Base-by-base conservation (phyloP, 2,329 filamentous ascomycete species). In the Xylariaceae sp. region DNA sequence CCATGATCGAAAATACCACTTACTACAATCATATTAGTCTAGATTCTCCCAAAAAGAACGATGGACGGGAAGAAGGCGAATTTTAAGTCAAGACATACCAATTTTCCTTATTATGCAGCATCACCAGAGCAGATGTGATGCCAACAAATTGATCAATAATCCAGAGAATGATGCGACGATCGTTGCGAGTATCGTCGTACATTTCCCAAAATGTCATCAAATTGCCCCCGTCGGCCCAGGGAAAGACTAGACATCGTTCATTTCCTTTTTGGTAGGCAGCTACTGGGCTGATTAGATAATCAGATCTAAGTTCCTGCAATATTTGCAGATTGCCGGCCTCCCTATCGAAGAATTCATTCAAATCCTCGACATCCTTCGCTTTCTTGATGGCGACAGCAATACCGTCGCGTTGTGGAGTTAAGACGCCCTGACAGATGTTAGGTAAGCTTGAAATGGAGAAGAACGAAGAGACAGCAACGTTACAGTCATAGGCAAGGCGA, bases 141-240 rank as follows among this genome's bases (percentile, higher is more conserved):
- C 45, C 45, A 3, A n/a, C 22, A 5, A 47, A 36, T 20, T 47
- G 35, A 3, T 7, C 16, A n/a, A 47, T 23, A 6, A 47, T 17
- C 45, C 45, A 47, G 16, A 5, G 23, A 2, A 47, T 8, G 33
- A 25, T 27, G 3, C 25, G 12, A 12, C 4, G 7, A 3, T 43
- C 19, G 10, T 16, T 5, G 34, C 41, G 22, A 6, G 35, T 22
- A 3, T n/a, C 22, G 25, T 35, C 14, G 21, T 32, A 16, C 7
- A 5, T 32, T 22, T 39, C 7, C 45, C 45, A 47, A 12, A 42
- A 34, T 3, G 32, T 17, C 12, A 12, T 11, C n/a, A 47, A 36
- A n/a, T 49, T 43, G 12, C 47, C 43, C 10, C 45, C 44, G 16
- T 47, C 40, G 10, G 45, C 47, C 47, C 47, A 49, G 6, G 43